These are phyloP conservation scores for Aspergillus quadrilineatus DNA, from an alignment of 2,329 filamentous ascomycete species.

Conservation along the genomic window DNA sequence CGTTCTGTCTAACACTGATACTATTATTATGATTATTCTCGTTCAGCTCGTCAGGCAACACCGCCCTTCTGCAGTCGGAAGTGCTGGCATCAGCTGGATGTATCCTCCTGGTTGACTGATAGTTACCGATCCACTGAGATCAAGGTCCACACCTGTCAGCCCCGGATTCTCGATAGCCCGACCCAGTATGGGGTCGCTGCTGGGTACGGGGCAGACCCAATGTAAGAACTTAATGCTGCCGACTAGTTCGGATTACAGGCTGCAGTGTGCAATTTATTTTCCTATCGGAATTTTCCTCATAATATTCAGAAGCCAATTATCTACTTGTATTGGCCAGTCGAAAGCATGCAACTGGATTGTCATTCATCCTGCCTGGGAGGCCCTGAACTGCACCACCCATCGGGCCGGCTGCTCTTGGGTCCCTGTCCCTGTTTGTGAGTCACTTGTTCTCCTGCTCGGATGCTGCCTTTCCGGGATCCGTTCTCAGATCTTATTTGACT, in stretches of 20 bases:
- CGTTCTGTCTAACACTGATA: too few relatives aligned
- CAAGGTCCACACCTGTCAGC: background rate
- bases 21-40: too few relatives aligned
- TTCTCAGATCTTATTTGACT: conserved; percentile 1
- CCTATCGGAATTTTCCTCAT: background rate
- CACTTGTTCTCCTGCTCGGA: conserved; percentile 2
- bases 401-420: conserved; percentile 6
- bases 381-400: background rate
- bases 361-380: too few relatives aligned
- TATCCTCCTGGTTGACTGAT: too few relatives aligned
- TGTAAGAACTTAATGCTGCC: background rate
- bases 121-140: too few relatives aligned
- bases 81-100: too few relatives aligned
- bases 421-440: conserved; percentile 1
- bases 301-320: too few relatives aligned
- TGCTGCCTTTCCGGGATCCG: conserved; percentile 8
- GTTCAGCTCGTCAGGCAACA: too few relatives aligned
- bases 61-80: too few relatives aligned
- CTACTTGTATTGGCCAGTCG: too few relatives aligned
- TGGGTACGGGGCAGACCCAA: background rate
- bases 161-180: background rate
- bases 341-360: too few relatives aligned
- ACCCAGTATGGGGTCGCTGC: background rate
- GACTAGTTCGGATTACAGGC: background rate
- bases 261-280: background rate